A percentile compares a stretch with the other conserved stretches of the same genome.
phyloP scores from a whole-genome alignment of 2,329 filamentous ascomycete species.

The Alternaria angustiovoidea region DNA sequence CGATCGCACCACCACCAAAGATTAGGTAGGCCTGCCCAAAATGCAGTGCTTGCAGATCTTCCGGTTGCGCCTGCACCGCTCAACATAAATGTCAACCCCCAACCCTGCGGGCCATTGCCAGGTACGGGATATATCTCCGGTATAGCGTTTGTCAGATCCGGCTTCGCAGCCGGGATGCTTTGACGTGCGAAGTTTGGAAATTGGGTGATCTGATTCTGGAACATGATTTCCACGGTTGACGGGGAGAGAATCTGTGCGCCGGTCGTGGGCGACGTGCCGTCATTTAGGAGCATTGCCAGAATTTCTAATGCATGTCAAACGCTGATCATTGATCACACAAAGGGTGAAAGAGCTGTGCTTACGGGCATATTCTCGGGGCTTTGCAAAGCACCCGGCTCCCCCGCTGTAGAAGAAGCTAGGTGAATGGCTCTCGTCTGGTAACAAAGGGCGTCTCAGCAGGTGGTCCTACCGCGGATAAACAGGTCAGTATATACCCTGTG shows the following conservation, averaged over 20 bases:
- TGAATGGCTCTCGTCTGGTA: background rate
- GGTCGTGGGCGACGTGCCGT: background rate
- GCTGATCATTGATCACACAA: background rate
- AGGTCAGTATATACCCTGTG: background rate
- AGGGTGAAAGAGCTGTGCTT: background rate
- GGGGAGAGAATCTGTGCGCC: background rate
- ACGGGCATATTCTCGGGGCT: background rate
- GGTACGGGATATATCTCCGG: slow-evolving; percentile 4
- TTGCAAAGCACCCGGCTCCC: background rate
- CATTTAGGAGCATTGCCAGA: background rate
- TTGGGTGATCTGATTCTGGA: slow-evolving; percentile 3
- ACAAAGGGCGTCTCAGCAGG: background rate
- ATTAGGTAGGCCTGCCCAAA: slow-evolving; percentile 6
- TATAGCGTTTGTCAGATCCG: slow-evolving; percentile 4
- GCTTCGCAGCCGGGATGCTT: slow-evolving; percentile 1
- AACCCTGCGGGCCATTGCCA: slow-evolving; percentile 3
- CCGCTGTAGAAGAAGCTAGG: background rate
- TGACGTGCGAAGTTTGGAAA: background rate
- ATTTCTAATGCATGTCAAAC: background rate
- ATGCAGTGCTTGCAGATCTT: background rate
- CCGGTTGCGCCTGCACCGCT: background rate
- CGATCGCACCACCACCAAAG: slow-evolving; percentile 8
- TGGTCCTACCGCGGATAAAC: background rate
- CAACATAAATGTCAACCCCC: slow-evolving; percentile 2
- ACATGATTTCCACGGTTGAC: background rate